Conservation (phyloP, 1,284 basidiomycete species). For the Puccinia sorghi region DNA sequence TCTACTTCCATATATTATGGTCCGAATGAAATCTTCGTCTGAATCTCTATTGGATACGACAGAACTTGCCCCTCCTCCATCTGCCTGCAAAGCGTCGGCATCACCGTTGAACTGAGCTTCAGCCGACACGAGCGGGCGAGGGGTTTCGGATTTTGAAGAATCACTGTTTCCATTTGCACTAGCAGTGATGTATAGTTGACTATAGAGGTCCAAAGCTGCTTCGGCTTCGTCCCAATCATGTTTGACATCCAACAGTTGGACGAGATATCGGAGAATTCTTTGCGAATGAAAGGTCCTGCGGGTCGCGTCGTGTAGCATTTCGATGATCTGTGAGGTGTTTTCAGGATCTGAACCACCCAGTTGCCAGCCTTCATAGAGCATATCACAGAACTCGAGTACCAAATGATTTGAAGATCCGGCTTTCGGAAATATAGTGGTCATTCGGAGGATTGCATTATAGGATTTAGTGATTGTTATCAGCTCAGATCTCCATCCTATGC, state of each 20-base stretch:
- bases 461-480: conserved; percentile 13
- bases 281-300: conserved; percentile 87
- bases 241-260: conserved; percentile 66
- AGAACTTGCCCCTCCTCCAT: neutral
- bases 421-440: conserved; percentile 20
- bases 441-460: conserved; percentile 22
- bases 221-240: conserved; percentile 70
- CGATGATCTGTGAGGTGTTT: conserved; percentile 52
- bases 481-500: conserved; percentile 28
- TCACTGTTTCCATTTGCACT: conserved; percentile 7
- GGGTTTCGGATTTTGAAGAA: conserved; percentile 58
- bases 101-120: conserved; percentile 53
- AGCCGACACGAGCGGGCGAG: conserved; percentile 57
- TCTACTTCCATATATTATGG: conserved; percentile 70
- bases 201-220: conserved; percentile 75
- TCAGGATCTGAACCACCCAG: conserved; percentile 44
- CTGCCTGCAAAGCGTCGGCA: neutral
- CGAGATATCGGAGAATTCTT: conserved; percentile 77
- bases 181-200: conserved; percentile 67
- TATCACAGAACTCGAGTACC: conserved; percentile 38
- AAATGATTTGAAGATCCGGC: conserved; percentile 26
- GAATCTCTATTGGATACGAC: conserved; percentile 47
- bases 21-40: conserved; percentile 66
- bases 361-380: conserved; percentile 42
- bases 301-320: conserved; percentile 88